These are phyloP conservation scores for Yarrowia bubula DNA, from an alignment of 805 yeast genomes.

Conservation along the genomic window DNA sequence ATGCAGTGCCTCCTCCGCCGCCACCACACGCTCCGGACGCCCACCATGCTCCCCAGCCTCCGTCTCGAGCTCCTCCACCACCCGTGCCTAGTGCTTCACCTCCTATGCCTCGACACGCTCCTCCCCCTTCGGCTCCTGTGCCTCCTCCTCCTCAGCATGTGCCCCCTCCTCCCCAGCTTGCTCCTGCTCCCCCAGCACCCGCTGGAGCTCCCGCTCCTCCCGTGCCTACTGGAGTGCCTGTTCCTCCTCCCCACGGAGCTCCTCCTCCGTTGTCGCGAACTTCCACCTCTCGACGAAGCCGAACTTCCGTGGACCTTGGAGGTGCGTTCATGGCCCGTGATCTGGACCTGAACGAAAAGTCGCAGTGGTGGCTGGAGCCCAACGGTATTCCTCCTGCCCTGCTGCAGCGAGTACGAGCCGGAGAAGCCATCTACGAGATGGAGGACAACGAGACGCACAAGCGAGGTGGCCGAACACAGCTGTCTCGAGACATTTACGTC, in stretches of 20 bases:
- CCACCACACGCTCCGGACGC: conserved; percentile 32
- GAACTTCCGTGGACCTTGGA: conserved; percentile 5
- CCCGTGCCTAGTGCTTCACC: conserved; percentile 11
- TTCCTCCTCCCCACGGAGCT: conserved; percentile 35
- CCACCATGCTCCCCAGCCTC: conserved; percentile 26
- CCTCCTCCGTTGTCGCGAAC: conserved; percentile 29
- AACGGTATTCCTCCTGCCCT: conserved; percentile 56
- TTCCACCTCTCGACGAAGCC: conserved; percentile 1
- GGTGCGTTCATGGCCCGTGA: conserved; percentile 35
- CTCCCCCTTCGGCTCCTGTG: neutral
- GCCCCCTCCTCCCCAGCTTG: conserved; percentile 34
- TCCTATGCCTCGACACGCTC: conserved; percentile 13
- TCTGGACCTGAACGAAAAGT: conserved; percentile 40
- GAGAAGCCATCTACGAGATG: conserved; percentile 59
- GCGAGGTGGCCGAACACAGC: conserved; percentile 53
- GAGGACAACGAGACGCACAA: conserved; percentile 57
- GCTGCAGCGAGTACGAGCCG: conserved; percentile 41
- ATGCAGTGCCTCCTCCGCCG: conserved; percentile 32
- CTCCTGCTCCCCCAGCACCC: conserved; percentile 27
- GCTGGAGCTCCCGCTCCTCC: conserved; percentile 33
- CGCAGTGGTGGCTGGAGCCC: conserved; percentile 66
- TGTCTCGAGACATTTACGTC: conserved; percentile 65
- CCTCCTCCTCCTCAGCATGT: conserved; percentile 32
- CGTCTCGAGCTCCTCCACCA: conserved; percentile 30
- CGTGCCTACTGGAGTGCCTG: conserved; percentile 16